Evolutionary conservation across 768 basidiomycete genomes (phyloP).

Genomic region (Baorangia bicolor): DNA sequence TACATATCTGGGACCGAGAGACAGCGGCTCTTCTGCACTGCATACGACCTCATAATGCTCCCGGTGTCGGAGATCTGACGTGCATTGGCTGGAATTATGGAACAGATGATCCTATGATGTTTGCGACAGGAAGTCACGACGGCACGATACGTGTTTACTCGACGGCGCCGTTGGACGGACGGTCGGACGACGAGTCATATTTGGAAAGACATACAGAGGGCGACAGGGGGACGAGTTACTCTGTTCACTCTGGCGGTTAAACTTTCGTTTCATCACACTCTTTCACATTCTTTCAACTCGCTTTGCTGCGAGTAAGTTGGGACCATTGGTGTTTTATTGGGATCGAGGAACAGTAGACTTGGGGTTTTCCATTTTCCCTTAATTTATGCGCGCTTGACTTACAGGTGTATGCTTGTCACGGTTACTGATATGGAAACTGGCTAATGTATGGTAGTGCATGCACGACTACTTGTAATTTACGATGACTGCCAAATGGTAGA

Average conservation of each 20-base stretch:
- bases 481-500: conserved; percentile 11
- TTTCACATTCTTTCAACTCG: neutral
- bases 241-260: conserved; percentile 30
- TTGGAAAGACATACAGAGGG: conserved; percentile 24
- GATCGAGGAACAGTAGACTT: conserved; percentile 1
- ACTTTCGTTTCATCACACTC: conserved; percentile 1
- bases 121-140: conserved; percentile 77
- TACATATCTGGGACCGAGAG: conserved; percentile 86
- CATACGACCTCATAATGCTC: conserved; percentile 52
- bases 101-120: conserved; percentile 47
- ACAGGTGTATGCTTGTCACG: conserved; percentile 6
- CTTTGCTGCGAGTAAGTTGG: neutral
- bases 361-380: neutral
- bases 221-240: conserved; percentile 24
- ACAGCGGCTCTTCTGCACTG: conserved; percentile 70
- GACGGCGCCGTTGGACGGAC: conserved; percentile 32
- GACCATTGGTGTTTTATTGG: conserved; percentile 16
- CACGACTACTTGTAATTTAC: conserved; percentile 22
- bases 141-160: conserved; percentile 77
- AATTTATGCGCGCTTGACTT: conserved; percentile 26
- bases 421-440: conserved; percentile 24
- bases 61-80: conserved; percentile 64
- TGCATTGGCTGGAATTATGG: conserved; percentile 80
- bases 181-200: conserved; percentile 26
- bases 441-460: conserved; percentile 29